phyloP scores from a whole-genome alignment of 2,329 filamentous ascomycete species.

The Keithomyces neogunnii region DNA sequence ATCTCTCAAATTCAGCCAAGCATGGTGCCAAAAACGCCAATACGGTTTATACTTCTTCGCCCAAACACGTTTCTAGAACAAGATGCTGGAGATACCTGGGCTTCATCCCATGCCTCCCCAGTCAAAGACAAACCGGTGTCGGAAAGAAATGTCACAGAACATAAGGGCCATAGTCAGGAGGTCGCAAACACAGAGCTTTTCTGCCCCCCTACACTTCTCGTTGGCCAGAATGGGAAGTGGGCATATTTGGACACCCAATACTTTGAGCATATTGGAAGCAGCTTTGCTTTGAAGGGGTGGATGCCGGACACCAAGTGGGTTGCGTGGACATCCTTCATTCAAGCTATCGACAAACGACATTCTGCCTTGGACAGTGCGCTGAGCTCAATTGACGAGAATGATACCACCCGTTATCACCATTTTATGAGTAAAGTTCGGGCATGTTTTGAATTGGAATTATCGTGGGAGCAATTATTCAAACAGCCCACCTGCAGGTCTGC shows the following conservation, averaged over 20 bases:
- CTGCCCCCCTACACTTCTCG: conserved; percentile 11
- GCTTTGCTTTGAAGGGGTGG: conserved; percentile 35
- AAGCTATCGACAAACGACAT: conserved; percentile 20
- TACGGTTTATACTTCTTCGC: conserved; percentile 6
- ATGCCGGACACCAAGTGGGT: conserved; percentile 32
- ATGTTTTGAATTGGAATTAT: conserved; percentile 39
- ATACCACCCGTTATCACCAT: conserved; percentile 9
- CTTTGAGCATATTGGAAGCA: conserved; percentile 28
- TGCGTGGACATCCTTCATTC: conserved; percentile 20
- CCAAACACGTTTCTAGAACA: conserved; percentile 6
- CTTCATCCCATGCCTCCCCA: neutral
- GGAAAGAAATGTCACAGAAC: neutral
- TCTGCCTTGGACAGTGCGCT: conserved; percentile 7
- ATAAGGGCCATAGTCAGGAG: neutral
- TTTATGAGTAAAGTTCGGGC: conserved; percentile 25
- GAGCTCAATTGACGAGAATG: conserved; percentile 6
- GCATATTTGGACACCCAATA: conserved; percentile 20
- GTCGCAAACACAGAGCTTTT: neutral
- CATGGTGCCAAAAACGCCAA: neutral
- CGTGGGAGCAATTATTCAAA: conserved; percentile 20
- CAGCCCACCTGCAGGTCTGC: conserved; percentile 13
- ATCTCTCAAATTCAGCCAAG: neutral
- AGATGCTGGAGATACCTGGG: conserved; percentile 1
- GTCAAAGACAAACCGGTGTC: neutral
- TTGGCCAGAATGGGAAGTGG: conserved; percentile 21